These are phyloP conservation scores for Calonectria fujianensis DNA, from an alignment of 2,329 filamentous ascomycete genomes.

Conservation along the genomic window DNA sequence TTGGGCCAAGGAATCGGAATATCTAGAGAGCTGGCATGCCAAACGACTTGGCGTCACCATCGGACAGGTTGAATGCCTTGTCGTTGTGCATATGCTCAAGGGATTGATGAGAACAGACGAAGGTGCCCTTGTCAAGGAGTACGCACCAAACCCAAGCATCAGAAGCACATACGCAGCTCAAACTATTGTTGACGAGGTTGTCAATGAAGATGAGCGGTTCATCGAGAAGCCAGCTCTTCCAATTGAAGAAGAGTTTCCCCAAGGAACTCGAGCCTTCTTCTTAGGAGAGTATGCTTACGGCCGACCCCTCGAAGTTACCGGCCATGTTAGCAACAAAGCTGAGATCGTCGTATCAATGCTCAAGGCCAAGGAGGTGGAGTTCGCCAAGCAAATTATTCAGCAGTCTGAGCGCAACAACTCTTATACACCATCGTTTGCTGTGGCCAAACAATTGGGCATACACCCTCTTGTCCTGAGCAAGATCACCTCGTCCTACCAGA, in stretches of 20 bases:
- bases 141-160: constrained; percentile 87
- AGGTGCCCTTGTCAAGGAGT: constrained; percentile 94
- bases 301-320: constrained; percentile 87
- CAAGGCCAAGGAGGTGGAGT: constrained; percentile 85
- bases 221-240: constrained; percentile 91
- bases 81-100: constrained; percentile 95
- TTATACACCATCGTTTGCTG: constrained; percentile 91
- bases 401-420: constrained; percentile 81
- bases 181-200: constrained; percentile 90
- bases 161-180: constrained; percentile 95
- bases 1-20: constrained; percentile 88
- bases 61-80: constrained; percentile 89
- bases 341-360: constrained; percentile 85
- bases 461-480: constrained; percentile 94
- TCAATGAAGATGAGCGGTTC: constrained; percentile 94
- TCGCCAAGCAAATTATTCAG: constrained; percentile 83
- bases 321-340: constrained; percentile 83
- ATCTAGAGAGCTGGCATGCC: constrained; percentile 91
- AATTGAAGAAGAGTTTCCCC: constrained; percentile 93
- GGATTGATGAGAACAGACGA: constrained; percentile 93
- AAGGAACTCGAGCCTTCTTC: constrained; percentile 90
- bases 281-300: constrained; percentile 95
- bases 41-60: constrained; percentile 93
- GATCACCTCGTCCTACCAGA: constrained; percentile 94
- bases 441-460: constrained; percentile 87